Percentiles rank a stretch among this genome's conserved stretches.
phyloP scores from a whole-genome alignment of 148 eudicot species.

The Polygonum aviculare region DNA sequence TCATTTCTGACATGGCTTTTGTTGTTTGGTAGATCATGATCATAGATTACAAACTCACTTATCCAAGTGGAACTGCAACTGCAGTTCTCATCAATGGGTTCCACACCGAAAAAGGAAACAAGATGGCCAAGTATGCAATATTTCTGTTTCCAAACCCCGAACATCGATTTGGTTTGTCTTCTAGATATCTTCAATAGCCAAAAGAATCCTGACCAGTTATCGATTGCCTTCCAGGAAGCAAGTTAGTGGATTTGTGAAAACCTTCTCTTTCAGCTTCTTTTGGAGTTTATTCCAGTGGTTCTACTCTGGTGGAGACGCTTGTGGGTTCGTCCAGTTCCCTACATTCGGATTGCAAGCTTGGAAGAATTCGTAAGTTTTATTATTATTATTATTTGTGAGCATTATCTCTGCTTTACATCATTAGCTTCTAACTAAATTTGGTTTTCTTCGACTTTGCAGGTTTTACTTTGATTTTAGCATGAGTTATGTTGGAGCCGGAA shows the following conservation, averaged over 20 bases:
- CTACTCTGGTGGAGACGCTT: conserved; percentile 28
- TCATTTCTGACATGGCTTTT: background rate
- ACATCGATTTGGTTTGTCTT: background rate
- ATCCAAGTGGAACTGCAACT: conserved; percentile 83
- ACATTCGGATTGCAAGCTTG: conserved; percentile 45
- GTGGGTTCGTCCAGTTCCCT: conserved; percentile 48
- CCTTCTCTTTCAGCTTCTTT: conserved; percentile 63
- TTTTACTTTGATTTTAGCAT: conserved; percentile 13
- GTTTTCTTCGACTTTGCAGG: background rate
- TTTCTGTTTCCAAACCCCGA: background rate
- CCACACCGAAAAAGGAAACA: conserved; percentile 42
- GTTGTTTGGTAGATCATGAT: conserved; percentile 44
- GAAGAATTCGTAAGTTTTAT: conserved; percentile 11
- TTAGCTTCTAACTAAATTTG: background rate
- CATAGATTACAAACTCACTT: conserved; percentile 59
- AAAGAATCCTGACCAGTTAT: background rate
- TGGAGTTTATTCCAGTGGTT: conserved; percentile 74
- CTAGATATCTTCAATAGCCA: background rate
- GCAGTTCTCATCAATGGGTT: conserved; percentile 84
- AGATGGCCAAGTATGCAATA: conserved; percentile 45
- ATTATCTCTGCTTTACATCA: background rate
- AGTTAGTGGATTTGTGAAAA: conserved; percentile 35
- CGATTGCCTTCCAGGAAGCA: conserved; percentile 38
- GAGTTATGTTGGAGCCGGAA: conserved; percentile 15
- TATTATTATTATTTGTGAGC: too few relatives aligned